Evolutionary conservation across 2,329 filamentous ascomycete species (phyloP).

Genomic region (Emergomyces pasteurianus): DNA sequence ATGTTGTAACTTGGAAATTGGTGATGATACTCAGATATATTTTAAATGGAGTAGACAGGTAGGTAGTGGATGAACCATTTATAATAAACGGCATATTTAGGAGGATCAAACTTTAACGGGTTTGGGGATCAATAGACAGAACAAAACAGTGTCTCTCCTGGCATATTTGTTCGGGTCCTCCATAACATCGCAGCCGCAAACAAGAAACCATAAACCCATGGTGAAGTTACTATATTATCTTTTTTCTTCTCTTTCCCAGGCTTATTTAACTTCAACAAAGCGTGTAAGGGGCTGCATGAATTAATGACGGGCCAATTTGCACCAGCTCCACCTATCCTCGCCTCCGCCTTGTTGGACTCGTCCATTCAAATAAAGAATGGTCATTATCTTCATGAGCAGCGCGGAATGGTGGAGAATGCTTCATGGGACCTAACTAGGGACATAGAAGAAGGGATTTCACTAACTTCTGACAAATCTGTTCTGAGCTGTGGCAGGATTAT

Average conservation of each 20-base stretch:
- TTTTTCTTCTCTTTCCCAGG: not conserved
- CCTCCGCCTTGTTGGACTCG: slow-evolving; percentile 6
- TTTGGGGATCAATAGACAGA: not conserved
- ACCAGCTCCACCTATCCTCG: slow-evolving; percentile 8
- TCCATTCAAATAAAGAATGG: not conserved
- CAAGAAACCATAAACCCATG: too few relatives aligned
- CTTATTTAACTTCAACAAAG: not conserved
- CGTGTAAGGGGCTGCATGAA: not conserved
- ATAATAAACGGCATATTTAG: too few relatives aligned
- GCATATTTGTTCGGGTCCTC: not conserved
- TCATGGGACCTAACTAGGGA: slow-evolving; percentile 4
- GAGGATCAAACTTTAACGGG: too few relatives aligned
- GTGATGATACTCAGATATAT: too few relatives aligned
- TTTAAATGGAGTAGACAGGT: too few relatives aligned
- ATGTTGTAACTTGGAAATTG: not conserved
- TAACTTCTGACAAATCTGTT: slow-evolving; percentile 1
- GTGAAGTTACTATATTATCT: not conserved
- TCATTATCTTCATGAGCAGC: not conserved
- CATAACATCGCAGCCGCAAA: not conserved
- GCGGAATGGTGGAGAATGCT: not conserved
- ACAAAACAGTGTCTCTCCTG: not conserved
- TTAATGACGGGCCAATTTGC: not conserved
- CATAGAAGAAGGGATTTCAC: slow-evolving; percentile 3
- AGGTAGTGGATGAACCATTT: too few relatives aligned
- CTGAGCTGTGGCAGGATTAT: slow-evolving; percentile 7